Conservation (phyloP, 169 alveolate genomes). For the Eimeria sp. region DNA sequence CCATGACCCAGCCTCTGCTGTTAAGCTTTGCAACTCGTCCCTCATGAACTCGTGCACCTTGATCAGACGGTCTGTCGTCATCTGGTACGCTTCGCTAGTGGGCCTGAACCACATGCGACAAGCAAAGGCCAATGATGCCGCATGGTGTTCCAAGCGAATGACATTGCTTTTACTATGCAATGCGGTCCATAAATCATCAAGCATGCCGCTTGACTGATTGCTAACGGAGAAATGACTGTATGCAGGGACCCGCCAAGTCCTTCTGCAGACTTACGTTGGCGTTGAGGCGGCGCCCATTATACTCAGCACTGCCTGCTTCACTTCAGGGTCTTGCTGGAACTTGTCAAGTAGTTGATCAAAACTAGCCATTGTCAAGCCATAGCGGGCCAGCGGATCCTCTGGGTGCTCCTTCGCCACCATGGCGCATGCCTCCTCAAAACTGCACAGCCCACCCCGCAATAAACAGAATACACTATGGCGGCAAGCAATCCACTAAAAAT, state of each 20-base stretch:
- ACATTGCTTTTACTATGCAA: background rate
- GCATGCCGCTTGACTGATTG: background rate
- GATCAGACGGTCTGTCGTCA: slow-evolving; percentile 75
- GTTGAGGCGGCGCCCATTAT: slow-evolving; percentile 79
- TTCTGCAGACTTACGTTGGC: slow-evolving; percentile 15
- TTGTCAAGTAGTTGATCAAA: slow-evolving; percentile 86
- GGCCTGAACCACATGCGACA: slow-evolving; percentile 16
- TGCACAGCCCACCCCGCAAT: background rate
- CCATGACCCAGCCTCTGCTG: slow-evolving; percentile 80
- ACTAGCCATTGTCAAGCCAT: slow-evolving; percentile 84
- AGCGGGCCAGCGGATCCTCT: slow-evolving; percentile 86
- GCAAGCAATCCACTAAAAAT: too few relatives aligned
- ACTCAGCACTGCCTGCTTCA: slow-evolving; percentile 71
- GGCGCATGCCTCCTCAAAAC: slow-evolving; percentile 85
- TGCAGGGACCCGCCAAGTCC: background rate
- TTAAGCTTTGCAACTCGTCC: slow-evolving; percentile 84
- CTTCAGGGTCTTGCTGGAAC: slow-evolving; percentile 84
- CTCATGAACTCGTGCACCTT: slow-evolving; percentile 86
- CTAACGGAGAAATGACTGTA: background rate
- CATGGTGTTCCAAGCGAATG: background rate
- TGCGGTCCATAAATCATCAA: background rate
- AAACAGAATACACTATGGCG: background rate
- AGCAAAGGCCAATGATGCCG: background rate
- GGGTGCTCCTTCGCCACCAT: slow-evolving; percentile 85
- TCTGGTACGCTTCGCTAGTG: slow-evolving; percentile 65